Evolutionary conservation across 768 basidiomycete genomes (phyloP), one percentile per base, ranked within the genome.

Genomic region (Royoungia palumana): DNA sequence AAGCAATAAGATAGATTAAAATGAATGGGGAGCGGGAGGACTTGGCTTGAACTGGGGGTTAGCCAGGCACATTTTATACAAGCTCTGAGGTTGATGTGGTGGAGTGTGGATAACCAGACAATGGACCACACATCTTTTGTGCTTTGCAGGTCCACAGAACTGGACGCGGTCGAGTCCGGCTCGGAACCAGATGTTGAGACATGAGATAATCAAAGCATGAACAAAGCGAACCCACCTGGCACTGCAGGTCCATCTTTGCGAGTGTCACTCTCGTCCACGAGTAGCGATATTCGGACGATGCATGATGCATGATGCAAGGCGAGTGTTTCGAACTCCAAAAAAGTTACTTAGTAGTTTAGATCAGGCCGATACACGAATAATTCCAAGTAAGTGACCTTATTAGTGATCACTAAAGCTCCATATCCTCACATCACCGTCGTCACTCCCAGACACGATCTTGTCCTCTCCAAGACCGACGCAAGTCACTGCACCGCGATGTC

Each of bases 401-500:
- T 44, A 24, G 13, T 64, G 52, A 55, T 72, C 74, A 53, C 74
- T 70, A 45, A 85, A 86, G 61, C 73, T 81, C 94, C 94, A 97
- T 38, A 96, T 76, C 62, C 83, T 84, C 46, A 97, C 72, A 51
- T 89, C 86, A 19, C 87, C 82, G 61, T 96, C 94, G 63, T 97
- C 94, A 57, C 92, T 92, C 10, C 94, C 94, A n/a, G 93, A 94
- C 9, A 98, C 81, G 38, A 96, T 89, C 70, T 94, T 93, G 67
- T 97, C 95, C 66, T 97, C 94, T 2, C 89, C 88, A 12, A 98
- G 78, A 13, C 81, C 86, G 32, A 97, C 69, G 64, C 89, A 93
- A 27, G 90, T 95, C 44, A 98, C 94, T 1, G 96, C 93, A 32
- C 90, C 94, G 35, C 90, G 82, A 62, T 99, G 96, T 1, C 94